Evolutionary conservation across 2,329 filamentous ascomycete genomes (phyloP).

Genomic region (Hymenoscyphus albidus): DNA sequence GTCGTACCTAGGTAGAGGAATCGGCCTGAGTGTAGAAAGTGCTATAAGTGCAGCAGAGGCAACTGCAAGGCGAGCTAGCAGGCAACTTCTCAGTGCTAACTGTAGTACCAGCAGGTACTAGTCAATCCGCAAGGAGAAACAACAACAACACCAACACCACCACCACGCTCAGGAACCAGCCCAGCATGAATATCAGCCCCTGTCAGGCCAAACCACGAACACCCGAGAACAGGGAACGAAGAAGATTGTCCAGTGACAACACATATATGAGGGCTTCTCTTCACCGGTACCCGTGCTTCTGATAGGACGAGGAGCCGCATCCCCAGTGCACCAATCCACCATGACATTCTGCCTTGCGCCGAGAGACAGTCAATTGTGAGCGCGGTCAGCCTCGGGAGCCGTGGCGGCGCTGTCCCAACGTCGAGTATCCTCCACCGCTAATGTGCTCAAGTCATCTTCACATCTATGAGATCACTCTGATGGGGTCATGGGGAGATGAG

Average conservation of each 20-base stretch:
- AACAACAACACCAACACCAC: too few relatives aligned
- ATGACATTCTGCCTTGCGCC: not conserved
- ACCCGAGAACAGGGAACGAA: not conserved
- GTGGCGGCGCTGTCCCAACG: not conserved
- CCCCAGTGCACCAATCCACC: not conserved
- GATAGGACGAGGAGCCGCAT: conserved; percentile 1
- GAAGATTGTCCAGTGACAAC: not conserved
- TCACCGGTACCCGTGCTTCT: not conserved
- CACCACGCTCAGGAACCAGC: not conserved
- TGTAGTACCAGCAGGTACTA: too few relatives aligned
- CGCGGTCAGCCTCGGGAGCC: not conserved
- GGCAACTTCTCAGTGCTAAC: too few relatives aligned
- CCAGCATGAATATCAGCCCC: not conserved
- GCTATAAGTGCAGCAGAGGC: too few relatives aligned
- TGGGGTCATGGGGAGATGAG: not conserved
- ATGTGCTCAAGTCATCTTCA: not conserved
- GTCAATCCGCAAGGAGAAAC: too few relatives aligned
- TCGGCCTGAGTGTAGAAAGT: too few relatives aligned
- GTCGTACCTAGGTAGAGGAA: too few relatives aligned
- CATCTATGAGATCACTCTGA: not conserved
- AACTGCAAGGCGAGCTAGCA: too few relatives aligned
- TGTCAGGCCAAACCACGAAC: not conserved
- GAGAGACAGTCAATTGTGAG: not conserved
- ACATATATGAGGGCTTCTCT: not conserved
- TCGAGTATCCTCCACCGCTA: not conserved